Base-by-base conservation (phyloP, 352 stramenopile species). In the Phytophthora lateralis region DNA sequence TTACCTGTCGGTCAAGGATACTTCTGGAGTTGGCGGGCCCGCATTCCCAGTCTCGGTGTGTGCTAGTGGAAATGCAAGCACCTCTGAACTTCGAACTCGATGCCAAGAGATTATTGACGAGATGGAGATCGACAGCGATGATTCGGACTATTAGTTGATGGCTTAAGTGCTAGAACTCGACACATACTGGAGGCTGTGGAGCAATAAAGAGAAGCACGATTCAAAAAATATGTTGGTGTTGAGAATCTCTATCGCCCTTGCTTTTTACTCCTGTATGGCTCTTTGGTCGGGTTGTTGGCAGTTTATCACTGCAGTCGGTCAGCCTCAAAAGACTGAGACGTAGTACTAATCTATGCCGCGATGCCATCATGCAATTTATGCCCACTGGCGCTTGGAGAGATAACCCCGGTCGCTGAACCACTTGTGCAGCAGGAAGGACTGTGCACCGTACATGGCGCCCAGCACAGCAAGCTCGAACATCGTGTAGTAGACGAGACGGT, bases 341-440 rank as follows among this genome's bases (percentile, higher is more conserved):
- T 27, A 56, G 35, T 2, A 29, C 18, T 53, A 41, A 53, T 46
- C 17, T 45, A 65, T 38, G 46, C 34, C 7, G 8, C n/a, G 35
- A 17, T 37, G 35, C 32, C 10, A 20, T 39, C 39, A 38, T 45
- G 41, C 38, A 48, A 17, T 57, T 60, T 80, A 92, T 9, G 73
- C 81, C 83, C 82, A 95, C 54, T 91, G 78, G 18, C 78, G 82
- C 66, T 82, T 86, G 42, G 82, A 72, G 32, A 95, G 53, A 42
- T 74, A 89, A 18, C 83, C 83, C 41, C 85, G 75, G 69, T 91
- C 81, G 51, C 75, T 90, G 52, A 95, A 95, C 80, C 83, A 95
- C 71, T 93, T 91, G 76, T 92, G 82, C 43, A 95, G 71, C 29
- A 95, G 50, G 55, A 86, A 90, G 41, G 80, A 88, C 66, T 95